A percentile compares a stretch with the other conserved stretches of the same genome.
Evolutionary conservation across 169 alveolate species (phyloP).

Genomic region (Plasmodium knowlesi): DNA sequence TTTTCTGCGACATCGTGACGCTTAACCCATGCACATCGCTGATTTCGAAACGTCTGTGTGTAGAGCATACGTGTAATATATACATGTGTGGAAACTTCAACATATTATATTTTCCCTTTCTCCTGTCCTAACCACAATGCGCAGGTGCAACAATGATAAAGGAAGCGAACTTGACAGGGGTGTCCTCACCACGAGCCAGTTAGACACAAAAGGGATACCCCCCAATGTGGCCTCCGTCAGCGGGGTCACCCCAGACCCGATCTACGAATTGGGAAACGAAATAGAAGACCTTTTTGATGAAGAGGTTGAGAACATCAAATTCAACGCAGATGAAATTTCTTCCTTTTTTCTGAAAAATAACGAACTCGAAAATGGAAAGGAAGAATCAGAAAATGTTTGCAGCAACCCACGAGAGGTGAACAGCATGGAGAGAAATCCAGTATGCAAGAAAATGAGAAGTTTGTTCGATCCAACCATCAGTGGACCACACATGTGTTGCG

Average conservation of each 20-base stretch:
- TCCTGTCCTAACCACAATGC: not conserved
- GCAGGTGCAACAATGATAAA: conserved; percentile 16
- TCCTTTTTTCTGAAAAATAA: conserved; percentile 41
- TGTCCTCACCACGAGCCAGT: not conserved
- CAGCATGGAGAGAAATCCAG: not conserved
- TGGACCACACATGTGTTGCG: conserved; percentile 60
- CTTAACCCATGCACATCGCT: not conserved
- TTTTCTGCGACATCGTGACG: not conserved
- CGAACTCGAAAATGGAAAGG: not conserved
- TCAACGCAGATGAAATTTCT: conserved; percentile 49
- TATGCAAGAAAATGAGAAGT: conserved; percentile 10
- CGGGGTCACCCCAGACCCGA: not conserved
- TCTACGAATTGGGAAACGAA: conserved; percentile 48
- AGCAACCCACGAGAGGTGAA: not conserved
- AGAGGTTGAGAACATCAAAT: conserved; percentile 68
- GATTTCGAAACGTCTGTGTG: not conserved
- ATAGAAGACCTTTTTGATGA: conserved; percentile 56
- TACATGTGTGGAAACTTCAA: not conserved
- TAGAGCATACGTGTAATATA: not conserved
- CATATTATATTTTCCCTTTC: not conserved
- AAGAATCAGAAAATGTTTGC: not conserved
- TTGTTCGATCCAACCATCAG: conserved; percentile 34
- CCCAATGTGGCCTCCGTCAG: not conserved
- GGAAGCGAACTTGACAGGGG: not conserved
- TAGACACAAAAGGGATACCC: not conserved